Base-by-base conservation (phyloP, 2,329 filamentous ascomycete species). In the Davidsoniella eucalypti region DNA sequence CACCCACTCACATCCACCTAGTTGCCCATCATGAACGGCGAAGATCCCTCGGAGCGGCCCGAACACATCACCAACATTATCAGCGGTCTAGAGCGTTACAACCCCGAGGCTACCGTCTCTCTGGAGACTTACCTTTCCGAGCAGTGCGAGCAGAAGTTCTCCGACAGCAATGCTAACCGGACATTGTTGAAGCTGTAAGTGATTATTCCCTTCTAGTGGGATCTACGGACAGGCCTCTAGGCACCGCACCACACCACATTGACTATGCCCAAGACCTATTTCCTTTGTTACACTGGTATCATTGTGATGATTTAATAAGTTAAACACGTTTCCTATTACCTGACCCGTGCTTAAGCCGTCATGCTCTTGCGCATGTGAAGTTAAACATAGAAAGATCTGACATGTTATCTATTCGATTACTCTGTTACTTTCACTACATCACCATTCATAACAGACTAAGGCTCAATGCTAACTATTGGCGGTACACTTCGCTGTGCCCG, bases 1-100 rank as follows among this genome's bases (percentile, higher is more conserved):
- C 46, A 50, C 53, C 29, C 45, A 17, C 36, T 33, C 44, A 42
- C 21, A 36, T 17, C 51, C 53, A 54, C 54, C 55, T 56, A 60
- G 56, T 70, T 50, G 51, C 47, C 52, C 48, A 76, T 58, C 58
- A 78, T 78, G 75, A 76, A 76, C 69, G 71, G 72, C 71, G 90
- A 95, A 75, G 85, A 88, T 69, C 84, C 86, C 72, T 81, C 86
- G 61, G 86, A 94, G 68, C 76, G 92, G 66, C 90, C 92, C 60
- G 85, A 92, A 58, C 81, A 92, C 66, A 93, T 98, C 68, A 83
- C 87, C 64, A 75, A 71, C 67, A 95, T 98, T 63, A 87, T 98
- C 64, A 94, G 90, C 69, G 90, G 92, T 59, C 85, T 98, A 56
- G 92, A 98, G 69, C 79, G 92, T 63, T 98, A 98, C 73, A 98